Conservation (phyloP, 495 filamentous ascomycete genomes). For the Neurospora terricola region DNA sequence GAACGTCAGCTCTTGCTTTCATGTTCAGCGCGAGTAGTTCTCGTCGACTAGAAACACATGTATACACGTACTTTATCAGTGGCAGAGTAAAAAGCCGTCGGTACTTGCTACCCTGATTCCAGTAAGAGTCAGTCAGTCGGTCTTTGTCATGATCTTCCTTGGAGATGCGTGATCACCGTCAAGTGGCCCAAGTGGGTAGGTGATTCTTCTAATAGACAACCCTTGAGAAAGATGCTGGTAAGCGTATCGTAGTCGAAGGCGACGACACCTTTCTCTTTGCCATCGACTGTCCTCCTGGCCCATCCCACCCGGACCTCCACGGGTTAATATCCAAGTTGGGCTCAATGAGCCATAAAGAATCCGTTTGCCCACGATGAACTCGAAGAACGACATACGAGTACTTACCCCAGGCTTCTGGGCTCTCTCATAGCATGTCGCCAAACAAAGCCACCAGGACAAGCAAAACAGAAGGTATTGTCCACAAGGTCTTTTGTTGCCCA, state of each 20-base stretch:
- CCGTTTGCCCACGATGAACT: neutral
- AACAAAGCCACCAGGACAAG: neutral
- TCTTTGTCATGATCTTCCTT: neutral
- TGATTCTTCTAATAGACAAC: neutral
- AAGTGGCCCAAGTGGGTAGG: neutral
- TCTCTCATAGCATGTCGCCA: neutral
- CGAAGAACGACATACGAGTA: neutral
- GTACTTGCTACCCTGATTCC: neutral
- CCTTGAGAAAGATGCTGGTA: neutral
- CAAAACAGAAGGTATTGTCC: neutral
- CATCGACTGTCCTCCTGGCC: neutral
- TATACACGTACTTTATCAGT: neutral
- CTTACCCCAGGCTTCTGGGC: neutral
- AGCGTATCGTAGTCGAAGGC: neutral
- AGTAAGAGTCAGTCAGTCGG: neutral
- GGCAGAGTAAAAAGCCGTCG: neutral
- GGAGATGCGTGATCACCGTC: neutral
- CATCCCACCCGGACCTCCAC: neutral
- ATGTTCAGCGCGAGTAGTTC: neutral
- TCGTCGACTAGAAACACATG: neutral
- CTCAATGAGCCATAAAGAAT: neutral
- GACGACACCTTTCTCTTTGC: neutral
- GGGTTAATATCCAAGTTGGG: neutral
- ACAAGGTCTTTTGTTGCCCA: neutral
- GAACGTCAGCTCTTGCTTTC: neutral